Conservation (phyloP, 345 rosid species). For the Citrus inodora region DNA sequence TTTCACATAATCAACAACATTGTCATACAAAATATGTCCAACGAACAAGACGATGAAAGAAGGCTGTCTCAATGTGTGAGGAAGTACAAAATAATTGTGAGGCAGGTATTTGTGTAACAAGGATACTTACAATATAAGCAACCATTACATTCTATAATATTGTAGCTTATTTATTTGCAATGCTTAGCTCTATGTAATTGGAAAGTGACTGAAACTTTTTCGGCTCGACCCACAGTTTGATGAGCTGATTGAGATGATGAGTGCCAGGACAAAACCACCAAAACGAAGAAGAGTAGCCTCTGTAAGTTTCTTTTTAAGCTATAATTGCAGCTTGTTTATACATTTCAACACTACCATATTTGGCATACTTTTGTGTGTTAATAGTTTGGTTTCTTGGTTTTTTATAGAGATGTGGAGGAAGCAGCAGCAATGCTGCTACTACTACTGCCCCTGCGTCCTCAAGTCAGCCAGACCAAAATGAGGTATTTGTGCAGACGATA, state of each 20-base stretch:
- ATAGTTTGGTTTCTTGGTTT: background rate
- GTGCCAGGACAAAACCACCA: slow-evolving; percentile 16
- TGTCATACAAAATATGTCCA: slow-evolving; percentile 13
- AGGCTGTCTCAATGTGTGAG: slow-evolving; percentile 28
- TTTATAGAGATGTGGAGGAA: slow-evolving; percentile 7
- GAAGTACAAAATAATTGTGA: slow-evolving; percentile 31
- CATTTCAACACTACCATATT: background rate
- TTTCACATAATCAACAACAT: background rate
- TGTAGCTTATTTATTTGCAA: background rate
- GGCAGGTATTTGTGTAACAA: slow-evolving; percentile 23
- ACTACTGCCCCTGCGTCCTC: background rate
- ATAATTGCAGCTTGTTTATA: background rate
- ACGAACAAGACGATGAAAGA: slow-evolving; percentile 27
- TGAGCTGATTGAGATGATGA: slow-evolving; percentile 27
- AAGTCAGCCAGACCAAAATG: slow-evolving; percentile 13
- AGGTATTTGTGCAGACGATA: slow-evolving; percentile 20
- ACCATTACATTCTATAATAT: too few relatives aligned
- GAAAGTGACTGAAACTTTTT: background rate
- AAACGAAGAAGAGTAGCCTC: slow-evolving; percentile 19
- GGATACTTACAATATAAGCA: background rate
- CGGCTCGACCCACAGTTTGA: slow-evolving; percentile 14
- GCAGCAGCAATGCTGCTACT: background rate
- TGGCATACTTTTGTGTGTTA: background rate
- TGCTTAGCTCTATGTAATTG: background rate
- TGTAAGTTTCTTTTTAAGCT: background rate